phyloP scores from a whole-genome alignment of 441 rosid species.

The Kokia cookei region DNA sequence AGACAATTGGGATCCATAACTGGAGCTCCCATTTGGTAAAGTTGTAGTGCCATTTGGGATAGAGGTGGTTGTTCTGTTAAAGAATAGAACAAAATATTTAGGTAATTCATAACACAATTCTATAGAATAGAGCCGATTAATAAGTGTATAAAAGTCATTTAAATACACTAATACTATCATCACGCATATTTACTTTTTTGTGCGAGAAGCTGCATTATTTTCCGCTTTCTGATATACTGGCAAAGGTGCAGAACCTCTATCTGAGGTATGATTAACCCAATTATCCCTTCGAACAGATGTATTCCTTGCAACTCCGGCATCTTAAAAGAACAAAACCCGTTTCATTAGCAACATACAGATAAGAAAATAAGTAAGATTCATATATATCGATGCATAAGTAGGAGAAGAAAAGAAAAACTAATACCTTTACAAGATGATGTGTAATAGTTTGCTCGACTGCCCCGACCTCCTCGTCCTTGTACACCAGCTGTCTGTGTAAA shows the following conservation, averaged over 20 bases:
- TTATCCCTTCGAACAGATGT: constrained; percentile 49
- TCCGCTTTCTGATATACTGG: constrained; percentile 32
- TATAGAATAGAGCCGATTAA: background rate
- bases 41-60: constrained; percentile 29
- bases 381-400: background rate
- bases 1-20: constrained; percentile 18
- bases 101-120: background rate
- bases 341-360: background rate
- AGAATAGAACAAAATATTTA: constrained; percentile 2
- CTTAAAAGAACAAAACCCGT: constrained; percentile 16
- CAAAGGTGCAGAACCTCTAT: constrained; percentile 29
- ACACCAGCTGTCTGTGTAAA: constrained; percentile 33
- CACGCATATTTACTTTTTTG: constrained; percentile 35
- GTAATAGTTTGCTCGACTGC: constrained; percentile 48
- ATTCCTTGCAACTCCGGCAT: constrained; percentile 45
- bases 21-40: constrained; percentile 38
- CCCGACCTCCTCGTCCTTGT: constrained; percentile 40
- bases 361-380: background rate
- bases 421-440: constrained; percentile 34
- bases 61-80: constrained; percentile 23
- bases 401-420: background rate
- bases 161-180: background rate
- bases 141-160: background rate
- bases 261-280: constrained; percentile 32
- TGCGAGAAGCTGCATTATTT: constrained; percentile 24